A percentile compares a stretch with the other conserved stretches of the same genome.
These are phyloP conservation scores for Aristolochia fimbriata DNA, from an alignment of 164 flowering plant genomes.

Conservation along the genomic window DNA sequence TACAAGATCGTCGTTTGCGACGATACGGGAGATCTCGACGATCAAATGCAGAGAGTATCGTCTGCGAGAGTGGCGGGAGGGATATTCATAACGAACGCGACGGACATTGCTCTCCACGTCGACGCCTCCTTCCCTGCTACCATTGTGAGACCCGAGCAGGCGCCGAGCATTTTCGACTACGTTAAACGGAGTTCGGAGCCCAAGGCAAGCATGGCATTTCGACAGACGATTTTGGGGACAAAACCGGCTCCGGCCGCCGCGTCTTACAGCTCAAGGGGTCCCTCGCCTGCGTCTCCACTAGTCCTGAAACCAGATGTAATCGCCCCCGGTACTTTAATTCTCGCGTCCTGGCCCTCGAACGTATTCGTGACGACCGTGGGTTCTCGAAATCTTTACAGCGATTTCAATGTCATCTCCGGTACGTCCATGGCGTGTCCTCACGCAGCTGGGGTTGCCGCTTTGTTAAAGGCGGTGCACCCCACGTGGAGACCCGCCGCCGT, in stretches of 20 bases:
- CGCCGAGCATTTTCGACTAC: no score
- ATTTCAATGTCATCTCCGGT: slow-evolving; percentile 47
- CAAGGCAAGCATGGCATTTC: slow-evolving; percentile 30
- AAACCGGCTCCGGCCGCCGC: slow-evolving; percentile 43
- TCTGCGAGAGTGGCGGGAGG: slow-evolving; percentile 15
- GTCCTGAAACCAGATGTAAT: slow-evolving; percentile 48
- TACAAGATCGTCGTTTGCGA: no score
- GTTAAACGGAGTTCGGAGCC: not conserved
- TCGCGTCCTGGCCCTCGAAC: slow-evolving; percentile 36
- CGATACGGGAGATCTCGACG: not conserved
- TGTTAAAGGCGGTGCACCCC: slow-evolving; percentile 45
- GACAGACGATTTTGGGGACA: slow-evolving; percentile 28
- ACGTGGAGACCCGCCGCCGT: slow-evolving; percentile 72
- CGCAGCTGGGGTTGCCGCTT: slow-evolving; percentile 53
- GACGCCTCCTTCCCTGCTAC: no score
- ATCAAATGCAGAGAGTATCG: no score
- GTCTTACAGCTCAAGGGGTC: slow-evolving; percentile 45
- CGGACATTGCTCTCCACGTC: not conserved
- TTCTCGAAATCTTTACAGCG: slow-evolving; percentile 14
- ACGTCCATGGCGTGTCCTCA: slow-evolving; percentile 80
- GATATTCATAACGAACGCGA: slow-evolving; percentile 23
- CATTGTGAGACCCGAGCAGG: no score
- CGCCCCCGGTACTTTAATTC: slow-evolving; percentile 49
- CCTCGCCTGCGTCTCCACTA: slow-evolving; percentile 25
- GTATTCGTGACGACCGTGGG: not conserved